Evolutionary conservation across 495 filamentous ascomycete species (phyloP).

Genomic region (Xylaria flabelliformis): DNA sequence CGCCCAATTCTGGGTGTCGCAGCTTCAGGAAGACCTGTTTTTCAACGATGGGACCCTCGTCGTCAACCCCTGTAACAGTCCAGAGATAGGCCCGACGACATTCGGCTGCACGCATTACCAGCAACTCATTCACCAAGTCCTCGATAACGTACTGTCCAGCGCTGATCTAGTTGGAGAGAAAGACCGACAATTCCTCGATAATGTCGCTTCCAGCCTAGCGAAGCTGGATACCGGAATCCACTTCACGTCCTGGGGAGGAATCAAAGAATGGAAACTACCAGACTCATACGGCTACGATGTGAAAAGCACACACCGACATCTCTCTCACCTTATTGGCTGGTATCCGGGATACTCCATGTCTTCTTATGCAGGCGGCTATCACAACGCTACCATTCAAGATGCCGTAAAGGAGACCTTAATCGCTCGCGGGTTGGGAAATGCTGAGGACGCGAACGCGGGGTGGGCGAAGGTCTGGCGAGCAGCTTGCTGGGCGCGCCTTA

Average conservation of each 20-base stretch:
- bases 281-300: constrained; percentile 44
- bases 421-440: constrained; percentile 35
- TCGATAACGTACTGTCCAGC: constrained; percentile 42
- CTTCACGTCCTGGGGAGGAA: constrained; percentile 52
- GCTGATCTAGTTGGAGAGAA: constrained; percentile 30
- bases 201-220: constrained; percentile 38
- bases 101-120: constrained; percentile 60
- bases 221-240: constrained; percentile 55
- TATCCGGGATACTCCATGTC: constrained; percentile 57
- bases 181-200: constrained; percentile 38
- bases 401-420: constrained; percentile 52
- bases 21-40: constrained; percentile 51
- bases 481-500: constrained; percentile 59
- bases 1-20: constrained; percentile 55
- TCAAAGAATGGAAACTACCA: constrained; percentile 58
- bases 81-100: constrained; percentile 59
- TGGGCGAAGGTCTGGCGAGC: constrained; percentile 64
- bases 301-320: constrained; percentile 57
- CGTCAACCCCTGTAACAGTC: constrained; percentile 58
- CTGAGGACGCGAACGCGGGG: constrained; percentile 55
- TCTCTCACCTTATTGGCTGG: constrained; percentile 61
- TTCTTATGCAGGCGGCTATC: constrained; percentile 33
- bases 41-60: constrained; percentile 59
- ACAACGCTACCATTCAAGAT: constrained; percentile 43
- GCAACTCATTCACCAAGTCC: constrained; percentile 55